Percentiles rank a stretch among this genome's conserved stretches.
These are phyloP conservation scores for Venturia effusa DNA, from an alignment of 2,329 filamentous ascomycete species.

Conservation along the genomic window DNA sequence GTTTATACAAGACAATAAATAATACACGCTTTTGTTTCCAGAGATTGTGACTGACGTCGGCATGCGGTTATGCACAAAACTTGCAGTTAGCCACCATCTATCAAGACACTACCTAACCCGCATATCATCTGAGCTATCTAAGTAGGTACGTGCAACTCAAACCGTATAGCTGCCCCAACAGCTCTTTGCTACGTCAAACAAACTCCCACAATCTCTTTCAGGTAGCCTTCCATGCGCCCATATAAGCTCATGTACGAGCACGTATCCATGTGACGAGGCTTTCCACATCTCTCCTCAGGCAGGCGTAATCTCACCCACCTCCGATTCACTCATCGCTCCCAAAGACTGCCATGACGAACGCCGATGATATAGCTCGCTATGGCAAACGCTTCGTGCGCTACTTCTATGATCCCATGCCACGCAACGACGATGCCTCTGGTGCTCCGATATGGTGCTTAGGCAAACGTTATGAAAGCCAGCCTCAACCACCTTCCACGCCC, in stretches of 20 bases:
- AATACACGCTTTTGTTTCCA: neutral
- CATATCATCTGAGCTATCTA: neutral
- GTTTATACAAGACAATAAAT: no score
- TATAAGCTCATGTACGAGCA: neutral
- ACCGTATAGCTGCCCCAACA: neutral
- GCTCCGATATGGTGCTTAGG: conserved; percentile 79
- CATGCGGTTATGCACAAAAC: neutral
- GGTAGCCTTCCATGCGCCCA: neutral
- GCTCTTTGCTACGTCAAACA: neutral
- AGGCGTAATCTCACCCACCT: neutral
- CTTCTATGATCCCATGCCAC: conserved; percentile 84
- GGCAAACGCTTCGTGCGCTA: conserved; percentile 73
- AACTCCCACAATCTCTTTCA: neutral
- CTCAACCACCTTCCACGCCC: conserved; percentile 2
- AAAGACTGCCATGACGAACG: conserved; percentile 17
- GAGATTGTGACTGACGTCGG: neutral
- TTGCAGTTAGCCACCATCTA: neutral
- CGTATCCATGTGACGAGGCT: neutral
- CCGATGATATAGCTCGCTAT: conserved; percentile 63
- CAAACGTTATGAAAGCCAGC: conserved; percentile 39
- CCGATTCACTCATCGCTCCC: neutral
- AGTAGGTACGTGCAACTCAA: neutral
- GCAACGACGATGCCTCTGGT: conserved; percentile 59
- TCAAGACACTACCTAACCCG: no score
- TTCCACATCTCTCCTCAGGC: no score